Percentiles rank a stretch among this genome's conserved stretches.
These are phyloP conservation scores for Podospora sp. DNA, from an alignment of 495 filamentous ascomycete genomes.

Conservation along the genomic window DNA sequence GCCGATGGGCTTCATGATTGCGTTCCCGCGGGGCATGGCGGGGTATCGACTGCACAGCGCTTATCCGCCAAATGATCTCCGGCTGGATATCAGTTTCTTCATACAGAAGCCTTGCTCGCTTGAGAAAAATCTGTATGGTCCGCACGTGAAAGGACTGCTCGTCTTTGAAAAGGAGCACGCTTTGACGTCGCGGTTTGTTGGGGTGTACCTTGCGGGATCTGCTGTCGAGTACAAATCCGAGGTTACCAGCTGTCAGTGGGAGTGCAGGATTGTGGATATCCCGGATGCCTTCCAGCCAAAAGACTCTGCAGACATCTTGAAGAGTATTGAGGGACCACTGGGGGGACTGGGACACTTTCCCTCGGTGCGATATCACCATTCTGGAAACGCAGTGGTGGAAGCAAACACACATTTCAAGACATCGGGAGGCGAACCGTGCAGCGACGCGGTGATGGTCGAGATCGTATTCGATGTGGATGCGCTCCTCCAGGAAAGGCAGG, in stretches of 20 bases:
- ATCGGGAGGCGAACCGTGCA: slow-evolving; percentile 20
- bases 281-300: background rate
- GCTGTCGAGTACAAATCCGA: background rate
- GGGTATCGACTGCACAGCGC: slow-evolving; percentile 17
- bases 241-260: slow-evolving; percentile 8
- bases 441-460: slow-evolving; percentile 24
- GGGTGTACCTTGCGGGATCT: slow-evolving; percentile 17
- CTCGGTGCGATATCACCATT: slow-evolving; percentile 21
- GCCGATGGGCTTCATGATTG: slow-evolving; percentile 27
- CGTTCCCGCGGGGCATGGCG: slow-evolving; percentile 30
- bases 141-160: slow-evolving; percentile 16
- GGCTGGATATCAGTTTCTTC: slow-evolving; percentile 28
- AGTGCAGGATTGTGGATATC: slow-evolving; percentile 18
- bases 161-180: slow-evolving; percentile 19
- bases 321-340: background rate
- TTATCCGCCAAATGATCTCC: slow-evolving; percentile 18
- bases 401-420: slow-evolving; percentile 25
- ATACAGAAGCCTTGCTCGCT: slow-evolving; percentile 16
- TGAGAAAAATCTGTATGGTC: background rate
- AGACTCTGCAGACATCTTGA: background rate
- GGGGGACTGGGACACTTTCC: background rate
- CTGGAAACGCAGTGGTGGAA: slow-evolving; percentile 21
- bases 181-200: slow-evolving; percentile 7
- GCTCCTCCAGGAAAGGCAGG: slow-evolving; percentile 7
- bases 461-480: slow-evolving; percentile 27